These are phyloP conservation scores for Lunularia cruciata DNA, from an alignment of 225 moss, liverwort and hornwort genomes.

Conservation along the genomic window DNA sequence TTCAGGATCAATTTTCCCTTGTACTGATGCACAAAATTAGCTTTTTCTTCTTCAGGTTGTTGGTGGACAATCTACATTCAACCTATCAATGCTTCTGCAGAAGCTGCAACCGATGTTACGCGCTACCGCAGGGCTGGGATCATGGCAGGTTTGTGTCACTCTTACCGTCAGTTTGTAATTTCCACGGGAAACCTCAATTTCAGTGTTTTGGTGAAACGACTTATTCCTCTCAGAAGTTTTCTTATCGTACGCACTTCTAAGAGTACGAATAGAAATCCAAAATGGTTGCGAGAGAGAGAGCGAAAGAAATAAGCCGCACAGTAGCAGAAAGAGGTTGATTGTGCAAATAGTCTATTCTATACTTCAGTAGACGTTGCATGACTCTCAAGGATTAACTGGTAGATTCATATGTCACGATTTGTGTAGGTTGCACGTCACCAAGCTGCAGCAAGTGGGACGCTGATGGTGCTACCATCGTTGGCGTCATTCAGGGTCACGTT, in stretches of 20 bases:
- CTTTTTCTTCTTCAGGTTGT: conserved; percentile 17
- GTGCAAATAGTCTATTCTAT: too few species aligned
- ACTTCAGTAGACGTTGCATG: not conserved
- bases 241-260: too few species aligned
- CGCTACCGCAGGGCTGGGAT: conserved; percentile 24
- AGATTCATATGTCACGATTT: not conserved
- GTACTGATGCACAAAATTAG: not conserved
- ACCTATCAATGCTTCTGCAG: conserved; percentile 26
- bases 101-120: conserved; percentile 39
- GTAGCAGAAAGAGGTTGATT: too few species aligned
- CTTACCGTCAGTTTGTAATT: too few species aligned
- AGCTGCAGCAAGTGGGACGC: conserved; percentile 17
- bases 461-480: conserved; percentile 28
- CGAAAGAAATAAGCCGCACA: too few species aligned
- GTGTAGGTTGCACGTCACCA: conserved; percentile 31
- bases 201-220: too few species aligned
- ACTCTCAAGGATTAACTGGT: too few species aligned
- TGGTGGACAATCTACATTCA: conserved; percentile 35
- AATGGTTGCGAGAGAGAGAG: too few species aligned
- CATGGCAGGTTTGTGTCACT: conserved; percentile 33
- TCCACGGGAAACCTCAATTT: too few species aligned
- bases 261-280: too few species aligned
- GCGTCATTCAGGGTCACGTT: conserved; percentile 25
- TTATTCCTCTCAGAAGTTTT: too few species aligned
- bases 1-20: too few species aligned